These are phyloP conservation scores for Ramalina intermedia DNA, from an alignment of 495 filamentous ascomycete genomes.

Conservation along the genomic window DNA sequence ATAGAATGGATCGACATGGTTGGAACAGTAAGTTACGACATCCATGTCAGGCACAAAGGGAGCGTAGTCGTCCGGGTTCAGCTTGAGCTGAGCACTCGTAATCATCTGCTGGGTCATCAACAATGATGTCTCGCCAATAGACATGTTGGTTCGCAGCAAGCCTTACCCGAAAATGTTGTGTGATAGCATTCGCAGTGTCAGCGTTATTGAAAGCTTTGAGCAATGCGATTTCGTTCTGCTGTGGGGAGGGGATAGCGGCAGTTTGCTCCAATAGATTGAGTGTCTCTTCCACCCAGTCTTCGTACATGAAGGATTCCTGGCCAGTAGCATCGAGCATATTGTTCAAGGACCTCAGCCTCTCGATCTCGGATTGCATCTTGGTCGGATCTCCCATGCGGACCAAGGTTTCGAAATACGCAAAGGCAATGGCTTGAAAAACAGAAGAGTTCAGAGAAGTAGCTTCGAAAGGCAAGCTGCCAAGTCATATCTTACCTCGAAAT, in stretches of 20 bases:
- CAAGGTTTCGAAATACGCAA: slow-evolving; percentile 81
- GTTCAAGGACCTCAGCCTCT: slow-evolving; percentile 56
- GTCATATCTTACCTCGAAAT: slow-evolving; percentile 63
- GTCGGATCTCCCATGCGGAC: slow-evolving; percentile 47
- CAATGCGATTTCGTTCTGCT: slow-evolving; percentile 44
- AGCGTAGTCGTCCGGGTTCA: slow-evolving; percentile 49
- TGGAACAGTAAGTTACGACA: slow-evolving; percentile 56
- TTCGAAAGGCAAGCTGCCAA: neutral
- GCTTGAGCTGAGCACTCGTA: slow-evolving; percentile 77
- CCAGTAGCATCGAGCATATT: slow-evolving; percentile 58
- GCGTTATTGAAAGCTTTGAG: slow-evolving; percentile 62
- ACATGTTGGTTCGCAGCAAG: neutral
- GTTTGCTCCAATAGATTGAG: slow-evolving; percentile 48
- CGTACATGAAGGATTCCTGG: slow-evolving; percentile 50
- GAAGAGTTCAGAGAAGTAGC: slow-evolving; percentile 11
- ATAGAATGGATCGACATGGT: slow-evolving; percentile 55
- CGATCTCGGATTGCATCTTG: slow-evolving; percentile 51
- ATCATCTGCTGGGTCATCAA: slow-evolving; percentile 42
- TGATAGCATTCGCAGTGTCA: slow-evolving; percentile 51
- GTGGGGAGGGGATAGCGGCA: slow-evolving; percentile 20
- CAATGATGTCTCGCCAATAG: neutral
- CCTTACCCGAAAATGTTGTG: slow-evolving; percentile 55
- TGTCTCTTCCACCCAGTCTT: slow-evolving; percentile 72
- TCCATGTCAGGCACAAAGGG: slow-evolving; percentile 48
- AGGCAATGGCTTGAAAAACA: slow-evolving; percentile 58